These are phyloP conservation scores for Camelina neglecta DNA, from an alignment of 345 rosid genomes.

Conservation along the genomic window DNA sequence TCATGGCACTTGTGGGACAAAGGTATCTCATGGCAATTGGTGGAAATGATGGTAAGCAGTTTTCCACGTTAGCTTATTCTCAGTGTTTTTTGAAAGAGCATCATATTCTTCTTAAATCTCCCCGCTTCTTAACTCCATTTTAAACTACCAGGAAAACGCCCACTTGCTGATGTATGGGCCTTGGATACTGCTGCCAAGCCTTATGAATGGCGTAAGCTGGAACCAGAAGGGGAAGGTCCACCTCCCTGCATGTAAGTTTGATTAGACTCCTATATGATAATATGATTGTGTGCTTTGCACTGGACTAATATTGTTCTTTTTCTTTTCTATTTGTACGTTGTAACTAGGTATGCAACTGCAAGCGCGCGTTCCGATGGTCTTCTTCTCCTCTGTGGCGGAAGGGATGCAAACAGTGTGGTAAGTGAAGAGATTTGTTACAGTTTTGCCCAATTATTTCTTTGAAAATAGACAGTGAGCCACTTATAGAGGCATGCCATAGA, in stretches of 20 bases:
- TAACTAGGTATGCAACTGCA: constrained; percentile 91
- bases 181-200: constrained; percentile 97
- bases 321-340: constrained; percentile 14
- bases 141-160: constrained; percentile 73
- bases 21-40: constrained; percentile 96
- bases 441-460: constrained; percentile 20
- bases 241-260: constrained; percentile 88
- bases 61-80: constrained; percentile 9
- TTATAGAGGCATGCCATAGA: constrained; percentile 15
- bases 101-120: constrained; percentile 10
- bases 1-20: constrained; percentile 96
- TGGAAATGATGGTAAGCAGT: constrained; percentile 85
- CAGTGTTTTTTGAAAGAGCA: constrained; percentile 13
- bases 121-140: constrained; percentile 24
- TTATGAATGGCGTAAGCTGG: constrained; percentile 95
- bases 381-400: constrained; percentile 94
- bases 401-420: constrained; percentile 95
- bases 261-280: constrained; percentile 25
- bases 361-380: constrained; percentile 98
- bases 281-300: constrained; percentile 18
- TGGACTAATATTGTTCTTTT: constrained; percentile 30
- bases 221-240: constrained; percentile 98
- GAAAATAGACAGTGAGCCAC: not conserved
- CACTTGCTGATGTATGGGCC: constrained; percentile 97
- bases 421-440: constrained; percentile 36